Conservation (phyloP, 169 alveolate genomes). For the Perkinsus olseni region DNA sequence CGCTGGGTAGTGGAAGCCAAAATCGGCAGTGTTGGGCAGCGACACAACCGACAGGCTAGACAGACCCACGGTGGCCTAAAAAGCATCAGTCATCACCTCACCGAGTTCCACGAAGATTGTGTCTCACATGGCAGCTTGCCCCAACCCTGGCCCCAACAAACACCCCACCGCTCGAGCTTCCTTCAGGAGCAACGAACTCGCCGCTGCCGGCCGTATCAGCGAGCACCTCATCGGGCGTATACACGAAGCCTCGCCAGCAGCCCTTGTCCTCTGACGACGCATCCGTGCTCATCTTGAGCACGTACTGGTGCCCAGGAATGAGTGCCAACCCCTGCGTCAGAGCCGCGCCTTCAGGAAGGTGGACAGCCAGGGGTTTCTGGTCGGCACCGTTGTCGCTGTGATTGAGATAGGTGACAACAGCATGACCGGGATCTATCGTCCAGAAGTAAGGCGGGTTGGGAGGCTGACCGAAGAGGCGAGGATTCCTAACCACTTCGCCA, state of each 20-base stretch:
- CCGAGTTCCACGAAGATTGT: not conserved
- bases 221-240: not conserved
- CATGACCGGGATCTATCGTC: not conserved
- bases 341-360: not conserved
- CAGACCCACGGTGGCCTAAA: not conserved
- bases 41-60: not conserved
- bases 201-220: not conserved
- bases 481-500: not conserved
- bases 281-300: not conserved
- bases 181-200: not conserved
- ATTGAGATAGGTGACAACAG: not conserved
- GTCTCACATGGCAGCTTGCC: not conserved
- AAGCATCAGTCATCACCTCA: not conserved
- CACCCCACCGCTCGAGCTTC: not conserved
- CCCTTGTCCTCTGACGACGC: not conserved
- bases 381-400: not conserved
- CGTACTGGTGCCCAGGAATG: not conserved
- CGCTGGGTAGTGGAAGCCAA: not conserved
- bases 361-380: not conserved
- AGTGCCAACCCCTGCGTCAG: not conserved
- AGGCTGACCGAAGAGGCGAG: not conserved
- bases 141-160: not conserved
- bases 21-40: not conserved
- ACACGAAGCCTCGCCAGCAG: not conserved
- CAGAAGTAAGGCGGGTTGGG: not conserved